Evolutionary conservation across 345 rosid genomes (phyloP).

Genomic region (Zanthoxylum bungeanum): DNA sequence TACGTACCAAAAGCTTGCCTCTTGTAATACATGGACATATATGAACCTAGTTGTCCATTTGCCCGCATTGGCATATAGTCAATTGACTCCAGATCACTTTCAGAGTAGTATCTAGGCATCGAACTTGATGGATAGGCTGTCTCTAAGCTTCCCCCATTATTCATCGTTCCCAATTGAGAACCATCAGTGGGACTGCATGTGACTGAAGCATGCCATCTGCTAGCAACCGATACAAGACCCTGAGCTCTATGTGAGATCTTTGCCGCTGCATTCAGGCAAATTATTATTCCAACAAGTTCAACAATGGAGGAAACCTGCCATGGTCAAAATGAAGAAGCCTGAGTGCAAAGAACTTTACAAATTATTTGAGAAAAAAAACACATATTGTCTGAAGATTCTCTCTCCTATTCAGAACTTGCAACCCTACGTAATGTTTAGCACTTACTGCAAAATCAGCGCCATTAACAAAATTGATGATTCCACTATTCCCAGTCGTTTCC

Average conservation of each 20-base stretch:
- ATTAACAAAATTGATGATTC: constrained; percentile 23
- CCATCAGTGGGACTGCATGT: constrained; percentile 29
- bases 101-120: constrained; percentile 29
- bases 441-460: constrained; percentile 37
- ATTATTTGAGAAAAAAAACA: neutral
- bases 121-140: constrained; percentile 12
- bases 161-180: constrained; percentile 20
- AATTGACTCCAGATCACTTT: constrained; percentile 48
- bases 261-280: constrained; percentile 40
- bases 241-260: constrained; percentile 38
- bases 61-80: constrained; percentile 39
- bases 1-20: constrained; percentile 36
- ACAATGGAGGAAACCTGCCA: constrained; percentile 32
- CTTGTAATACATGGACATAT: constrained; percentile 28
- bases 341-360: neutral
- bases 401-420: neutral
- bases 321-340: neutral
- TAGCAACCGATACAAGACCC: constrained; percentile 26
- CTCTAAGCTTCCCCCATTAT: constrained; percentile 28
- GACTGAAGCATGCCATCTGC: constrained; percentile 54
- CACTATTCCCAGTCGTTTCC: constrained; percentile 27
- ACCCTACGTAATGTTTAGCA: neutral
- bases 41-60: constrained; percentile 31
- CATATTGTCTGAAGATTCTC: neutral
- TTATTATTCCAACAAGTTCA: constrained; percentile 34